Base-by-base conservation (phyloP, 495 filamentous ascomycete genomes). In the Amorphotheca resinae region DNA sequence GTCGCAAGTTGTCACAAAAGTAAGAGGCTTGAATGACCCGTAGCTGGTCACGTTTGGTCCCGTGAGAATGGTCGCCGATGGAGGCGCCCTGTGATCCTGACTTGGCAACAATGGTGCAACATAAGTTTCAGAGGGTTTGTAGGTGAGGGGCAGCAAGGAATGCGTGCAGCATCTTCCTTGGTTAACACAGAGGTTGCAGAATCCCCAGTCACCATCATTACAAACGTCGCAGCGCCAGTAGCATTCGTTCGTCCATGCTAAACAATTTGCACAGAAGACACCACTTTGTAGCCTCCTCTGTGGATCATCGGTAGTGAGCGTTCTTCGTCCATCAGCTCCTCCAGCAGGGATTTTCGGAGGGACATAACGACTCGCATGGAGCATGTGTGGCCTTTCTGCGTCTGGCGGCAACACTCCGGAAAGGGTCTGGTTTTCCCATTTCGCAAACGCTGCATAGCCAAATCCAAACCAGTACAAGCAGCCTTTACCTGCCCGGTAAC, bases 171-270 rank as follows among this genome's bases (percentile, higher is more conserved):
- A 77, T 33, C 67, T 67, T 9, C 79, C 83, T 58, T 76, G 75
- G 34, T 84, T 84, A 21, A 93, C 84, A 54, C 87, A 95, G 43
- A 61, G 55, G 46, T 80, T 80, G 62, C 87, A 95, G 53, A 84
- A 94, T 0, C 87, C 87, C 87, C 87, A 95, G 53, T 87, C 86
- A 20, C 83, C 87, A 41, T 88, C 79, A 52, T 93, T 93, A 61
- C 87, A 95, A 28, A 66, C 50, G 42, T 75, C 73, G 59, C 87
- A 95, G 45, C 80, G 74, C 87, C 86, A 95, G 56, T 79, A 87
- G 56, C 80, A 84, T 17, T 78, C 70, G 46, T 91, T 85, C 0
- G 84, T 67, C 59, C 72, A 77, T 0, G 71, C 66, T n/a, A 66
- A 60, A 53, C 87, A 95, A 31, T 72, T 69, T 20, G 75, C 71